phyloP scores from a whole-genome alignment of 176 grass and related monocot genomes.

The Metroxylon sagu region DNA sequence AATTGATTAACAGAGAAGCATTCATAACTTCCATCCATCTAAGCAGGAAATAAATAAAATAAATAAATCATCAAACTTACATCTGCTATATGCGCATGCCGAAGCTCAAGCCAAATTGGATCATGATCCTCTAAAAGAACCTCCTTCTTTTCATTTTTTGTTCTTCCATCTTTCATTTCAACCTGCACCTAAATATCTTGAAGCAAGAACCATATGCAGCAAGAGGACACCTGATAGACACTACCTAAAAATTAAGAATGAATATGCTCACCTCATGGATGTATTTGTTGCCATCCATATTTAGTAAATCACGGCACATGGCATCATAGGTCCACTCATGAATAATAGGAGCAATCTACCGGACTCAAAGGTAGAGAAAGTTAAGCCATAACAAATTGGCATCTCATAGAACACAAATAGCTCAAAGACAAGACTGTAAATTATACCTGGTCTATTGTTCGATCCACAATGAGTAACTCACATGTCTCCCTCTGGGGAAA shows the following conservation, averaged over 20 bases:
- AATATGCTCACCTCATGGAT: slow-evolving; percentile 43
- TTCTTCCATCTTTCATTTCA: slow-evolving; percentile 35
- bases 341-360: slow-evolving; percentile 90
- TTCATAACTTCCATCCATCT: no score
- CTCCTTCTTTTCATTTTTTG: slow-evolving; percentile 66
- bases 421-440: no score
- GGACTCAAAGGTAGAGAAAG: not conserved
- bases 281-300: slow-evolving; percentile 93
- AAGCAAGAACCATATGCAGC: slow-evolving; percentile 6
- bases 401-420: not conserved
- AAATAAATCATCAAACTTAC: slow-evolving; percentile 32
- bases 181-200: slow-evolving; percentile 30
- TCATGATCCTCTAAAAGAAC: slow-evolving; percentile 85
- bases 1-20: no score
- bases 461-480: slow-evolving; percentile 79
- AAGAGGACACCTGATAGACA: not conserved
- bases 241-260: no score
- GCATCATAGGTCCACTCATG: slow-evolving; percentile 99
- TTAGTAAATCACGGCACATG: slow-evolving; percentile 87
- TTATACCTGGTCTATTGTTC: slow-evolving; percentile 82
- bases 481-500: slow-evolving; percentile 96
- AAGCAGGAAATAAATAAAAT: no score
- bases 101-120: slow-evolving; percentile 86
- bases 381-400: not conserved
- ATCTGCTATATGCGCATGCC: slow-evolving; percentile 91